Base-by-base conservation (phyloP, 257 asterid species). In the Petrea volubilis region DNA sequence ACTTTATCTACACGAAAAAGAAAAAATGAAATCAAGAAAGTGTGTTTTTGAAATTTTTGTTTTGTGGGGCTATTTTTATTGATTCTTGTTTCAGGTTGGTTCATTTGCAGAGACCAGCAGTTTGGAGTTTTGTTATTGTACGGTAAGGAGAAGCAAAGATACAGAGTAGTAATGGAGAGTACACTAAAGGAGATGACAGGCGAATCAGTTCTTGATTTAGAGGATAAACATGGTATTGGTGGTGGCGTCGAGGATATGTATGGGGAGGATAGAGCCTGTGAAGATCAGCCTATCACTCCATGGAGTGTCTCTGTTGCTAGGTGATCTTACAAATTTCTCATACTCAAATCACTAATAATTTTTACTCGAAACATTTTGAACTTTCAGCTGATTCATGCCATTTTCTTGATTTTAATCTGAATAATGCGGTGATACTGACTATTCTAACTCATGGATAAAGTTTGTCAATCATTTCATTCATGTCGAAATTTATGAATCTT, bases 181-280 rank as follows among this genome's bases (percentile, higher is more conserved):
- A 79, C 90, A 44, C 25, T 82, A 72, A 83, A 83, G 81, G 92
- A 79, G 46, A 67, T 86, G 67, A 82, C 71, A 59, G 95, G 90
- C n/a, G 96, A 79, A 46, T 79, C 85, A 12, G 91, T 90, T 40
- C 90, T 89, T 53, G 92, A 86, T 13, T 65, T 91, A 74, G 65
- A 74, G 62, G 88, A 89, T 75, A 77, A 83, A 79, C 31, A 79
- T 62, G 93, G 92, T 6, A 87, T 89, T 1, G 96, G 81, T 10
- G 98, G 96, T 47, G 98, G 99, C 25, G 99, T 91, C 67, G 74
- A 72, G 56, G 98, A 94, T 57, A 79, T 87, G 27, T 94, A 90
- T 31, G 97, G 99, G 2, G 97, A 91, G 77, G 98, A 94, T 68
- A 85, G 93, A 59, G 99, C 99, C 56, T 79, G 96, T 2, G 86